Conservation (phyloP, 2,329 filamentous ascomycete genomes). For the Penicillium janthinellum region DNA sequence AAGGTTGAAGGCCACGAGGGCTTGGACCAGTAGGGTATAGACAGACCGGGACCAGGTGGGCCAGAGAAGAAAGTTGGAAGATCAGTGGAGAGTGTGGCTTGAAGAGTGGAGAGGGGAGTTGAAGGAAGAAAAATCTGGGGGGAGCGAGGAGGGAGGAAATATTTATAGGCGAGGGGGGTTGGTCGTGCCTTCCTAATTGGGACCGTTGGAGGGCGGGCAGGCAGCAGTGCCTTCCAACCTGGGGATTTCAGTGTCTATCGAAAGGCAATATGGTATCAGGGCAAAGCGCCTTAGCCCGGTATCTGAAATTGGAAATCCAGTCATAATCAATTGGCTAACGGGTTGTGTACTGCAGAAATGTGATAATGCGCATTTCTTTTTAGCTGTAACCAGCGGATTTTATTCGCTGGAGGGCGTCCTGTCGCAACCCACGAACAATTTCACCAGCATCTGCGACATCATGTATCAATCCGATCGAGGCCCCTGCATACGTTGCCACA, state of each 20-base stretch:
- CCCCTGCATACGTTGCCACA: constrained; percentile 55
- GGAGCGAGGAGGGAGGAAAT: not conserved
- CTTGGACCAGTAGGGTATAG: not conserved
- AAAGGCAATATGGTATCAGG: not conserved
- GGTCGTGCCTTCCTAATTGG: not conserved
- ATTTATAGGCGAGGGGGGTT: not conserved
- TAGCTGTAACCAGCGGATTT: constrained; percentile 1
- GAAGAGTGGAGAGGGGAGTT: not conserved
- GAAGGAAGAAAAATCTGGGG: not conserved
- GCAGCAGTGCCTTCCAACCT: not conserved
- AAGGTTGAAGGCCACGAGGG: not conserved
- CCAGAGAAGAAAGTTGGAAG: not conserved
- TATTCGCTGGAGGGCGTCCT: constrained; percentile 16
- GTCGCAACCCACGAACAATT: constrained; percentile 40
- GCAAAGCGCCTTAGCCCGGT: not conserved
- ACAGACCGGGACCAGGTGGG: not conserved
- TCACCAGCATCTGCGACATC: constrained; percentile 42
- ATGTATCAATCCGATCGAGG: constrained; percentile 49
- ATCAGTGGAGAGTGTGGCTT: not conserved
- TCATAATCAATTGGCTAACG: not conserved
- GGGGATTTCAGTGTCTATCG: not conserved
- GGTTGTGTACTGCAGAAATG: not conserved
- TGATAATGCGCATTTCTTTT: not conserved
- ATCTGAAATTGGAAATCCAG: not conserved
- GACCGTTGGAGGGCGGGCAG: not conserved